Conservation (phyloP, 2,329 filamentous ascomycete species). For the Alternaria consortialis region DNA sequence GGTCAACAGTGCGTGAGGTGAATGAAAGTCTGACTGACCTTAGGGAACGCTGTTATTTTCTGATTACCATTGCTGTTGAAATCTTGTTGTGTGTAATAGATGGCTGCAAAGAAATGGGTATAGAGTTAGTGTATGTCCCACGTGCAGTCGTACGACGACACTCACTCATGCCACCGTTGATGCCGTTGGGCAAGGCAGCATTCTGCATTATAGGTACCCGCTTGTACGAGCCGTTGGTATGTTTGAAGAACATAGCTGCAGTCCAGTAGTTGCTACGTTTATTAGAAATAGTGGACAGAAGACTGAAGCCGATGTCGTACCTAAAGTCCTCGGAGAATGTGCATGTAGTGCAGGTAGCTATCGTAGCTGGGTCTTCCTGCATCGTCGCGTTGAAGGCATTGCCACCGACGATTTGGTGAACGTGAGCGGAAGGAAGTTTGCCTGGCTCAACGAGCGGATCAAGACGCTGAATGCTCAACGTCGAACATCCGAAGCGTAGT, state of each 20-base stretch:
- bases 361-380: constrained; percentile 19
- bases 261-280: constrained; percentile 41
- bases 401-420: constrained; percentile 34
- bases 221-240: constrained; percentile 41
- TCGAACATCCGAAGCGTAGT: constrained; percentile 38
- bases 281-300: not conserved
- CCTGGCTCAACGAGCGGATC: constrained; percentile 39
- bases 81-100: constrained; percentile 47
- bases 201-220: constrained; percentile 34
- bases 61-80: constrained; percentile 43
- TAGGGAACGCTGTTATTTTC: constrained; percentile 35
- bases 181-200: constrained; percentile 18
- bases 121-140: not conserved
- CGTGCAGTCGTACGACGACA: not conserved
- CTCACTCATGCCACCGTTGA: constrained; percentile 44
- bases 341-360: constrained; percentile 27
- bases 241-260: constrained; percentile 41
- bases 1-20: not conserved
- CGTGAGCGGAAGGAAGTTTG: constrained; percentile 29
- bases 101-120: constrained; percentile 5
- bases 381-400: constrained; percentile 35
- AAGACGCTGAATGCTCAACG: constrained; percentile 35
- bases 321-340: constrained; percentile 32
- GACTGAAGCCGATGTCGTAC: not conserved
- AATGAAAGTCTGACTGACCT: constrained; percentile 23